Percentiles rank a stretch among this genome's conserved stretches.
These are phyloP conservation scores for Hericium coralloides DNA, from an alignment of 768 basidiomycete species.

Conservation along the genomic window DNA sequence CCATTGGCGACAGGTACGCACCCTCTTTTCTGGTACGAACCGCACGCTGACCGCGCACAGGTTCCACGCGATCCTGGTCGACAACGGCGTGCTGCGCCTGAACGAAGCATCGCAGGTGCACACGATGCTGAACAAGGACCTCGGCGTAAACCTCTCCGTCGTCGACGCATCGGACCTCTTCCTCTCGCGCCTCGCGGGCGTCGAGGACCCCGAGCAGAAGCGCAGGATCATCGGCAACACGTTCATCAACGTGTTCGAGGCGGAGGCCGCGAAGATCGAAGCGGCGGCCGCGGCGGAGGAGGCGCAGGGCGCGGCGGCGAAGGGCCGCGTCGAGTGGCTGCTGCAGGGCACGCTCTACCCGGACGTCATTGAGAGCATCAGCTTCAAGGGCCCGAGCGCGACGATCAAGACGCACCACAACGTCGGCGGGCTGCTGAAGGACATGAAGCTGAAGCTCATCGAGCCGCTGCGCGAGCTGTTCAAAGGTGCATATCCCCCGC, in stretches of 20 bases:
- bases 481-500: conserved; percentile 89
- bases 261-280: conserved; percentile 87
- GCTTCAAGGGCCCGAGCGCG: conserved; percentile 97
- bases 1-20: conserved; percentile 87
- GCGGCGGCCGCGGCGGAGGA: conserved; percentile 71
- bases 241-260: conserved; percentile 96
- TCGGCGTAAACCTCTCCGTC: conserved; percentile 94
- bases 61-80: conserved; percentile 99
- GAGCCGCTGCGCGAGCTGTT: conserved; percentile 96
- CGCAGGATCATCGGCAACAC: conserved; percentile 99
- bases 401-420: conserved; percentile 99
- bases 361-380: conserved; percentile 98
- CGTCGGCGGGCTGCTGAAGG: conserved; percentile 89
- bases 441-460: conserved; percentile 98
- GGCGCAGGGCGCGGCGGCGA: conserved; percentile 52
- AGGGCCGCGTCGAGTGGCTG: conserved; percentile 94
- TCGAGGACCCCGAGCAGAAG: conserved; percentile 96
- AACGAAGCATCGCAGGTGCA: conserved; percentile 89
- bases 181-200: conserved; percentile 75
- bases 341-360: conserved; percentile 97
- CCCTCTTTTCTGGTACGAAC: not conserved
- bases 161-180: conserved; percentile 94
- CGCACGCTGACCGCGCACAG: conserved; percentile 30
- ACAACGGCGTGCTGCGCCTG: conserved; percentile 91
- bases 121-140: conserved; percentile 85